phyloP scores from a whole-genome alignment of 768 basidiomycete species.

The Hemileccinum rubropunctum region DNA sequence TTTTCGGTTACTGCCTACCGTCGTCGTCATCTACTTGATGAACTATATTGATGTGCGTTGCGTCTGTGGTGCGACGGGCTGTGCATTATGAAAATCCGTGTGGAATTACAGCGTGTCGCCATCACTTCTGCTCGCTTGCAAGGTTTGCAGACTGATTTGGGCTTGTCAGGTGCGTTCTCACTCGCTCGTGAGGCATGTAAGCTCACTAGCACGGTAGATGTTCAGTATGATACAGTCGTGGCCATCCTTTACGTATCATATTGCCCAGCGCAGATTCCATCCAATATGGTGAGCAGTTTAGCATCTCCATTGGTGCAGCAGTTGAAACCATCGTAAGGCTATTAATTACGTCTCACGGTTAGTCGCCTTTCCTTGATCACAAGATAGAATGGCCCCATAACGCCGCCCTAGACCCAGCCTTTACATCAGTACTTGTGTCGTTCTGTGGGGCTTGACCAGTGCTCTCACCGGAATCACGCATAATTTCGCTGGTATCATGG shows the following conservation, averaged over 20 bases:
- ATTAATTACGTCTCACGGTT: conserved; percentile 54
- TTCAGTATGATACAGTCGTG: conserved; percentile 54
- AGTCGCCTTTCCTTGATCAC: not conserved
- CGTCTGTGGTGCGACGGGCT: not conserved
- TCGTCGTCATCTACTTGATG: conserved; percentile 60
- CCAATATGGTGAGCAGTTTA: conserved; percentile 7
- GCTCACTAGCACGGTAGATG: conserved; percentile 32
- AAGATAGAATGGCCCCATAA: too few relatives aligned
- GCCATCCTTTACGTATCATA: conserved; percentile 59
- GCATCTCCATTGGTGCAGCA: not conserved
- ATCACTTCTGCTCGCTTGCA: conserved; percentile 50
- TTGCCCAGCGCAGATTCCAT: conserved; percentile 51
- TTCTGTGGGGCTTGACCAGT: conserved; percentile 64
- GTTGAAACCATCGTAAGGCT: conserved; percentile 34
- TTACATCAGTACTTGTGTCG: conserved; percentile 60
- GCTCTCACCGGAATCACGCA: conserved; percentile 59
- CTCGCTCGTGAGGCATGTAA: not conserved
- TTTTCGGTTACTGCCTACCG: conserved; percentile 50
- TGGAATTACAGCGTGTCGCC: conserved; percentile 40
- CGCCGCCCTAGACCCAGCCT: conserved; percentile 46
- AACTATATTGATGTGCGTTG: conserved; percentile 62
- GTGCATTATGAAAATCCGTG: not conserved
- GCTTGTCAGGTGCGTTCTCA: conserved; percentile 37
- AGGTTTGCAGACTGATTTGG: conserved; percentile 48
- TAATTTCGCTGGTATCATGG: conserved; percentile 52